Percentiles rank a stretch among this genome's conserved stretches.
These are phyloP conservation scores for Diplosphaera chodatii DNA, from an alignment of 139 green algal species.

Conservation along the genomic window DNA sequence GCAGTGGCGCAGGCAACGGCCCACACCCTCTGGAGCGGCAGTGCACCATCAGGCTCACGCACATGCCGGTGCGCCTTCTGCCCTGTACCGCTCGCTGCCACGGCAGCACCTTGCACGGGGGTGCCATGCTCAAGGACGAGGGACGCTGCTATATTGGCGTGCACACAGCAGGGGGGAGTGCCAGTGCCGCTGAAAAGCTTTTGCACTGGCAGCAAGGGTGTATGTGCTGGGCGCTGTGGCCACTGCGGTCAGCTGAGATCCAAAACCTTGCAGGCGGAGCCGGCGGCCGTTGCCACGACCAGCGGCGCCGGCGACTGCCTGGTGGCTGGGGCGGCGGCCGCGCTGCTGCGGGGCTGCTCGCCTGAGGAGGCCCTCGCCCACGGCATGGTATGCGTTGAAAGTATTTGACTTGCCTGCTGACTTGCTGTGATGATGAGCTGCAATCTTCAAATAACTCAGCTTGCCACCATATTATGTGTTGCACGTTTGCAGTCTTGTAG, in stretches of 20 bases:
- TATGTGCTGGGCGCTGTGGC: too few relatives aligned
- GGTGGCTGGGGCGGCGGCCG: conserved; percentile 39
- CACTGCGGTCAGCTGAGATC: too few relatives aligned
- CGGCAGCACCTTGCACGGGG: too few relatives aligned
- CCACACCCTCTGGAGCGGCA: background rate
- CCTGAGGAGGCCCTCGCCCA: conserved; percentile 19
- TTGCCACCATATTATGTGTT: background rate
- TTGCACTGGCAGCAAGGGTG: too few relatives aligned
- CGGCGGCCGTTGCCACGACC: conserved; percentile 41
- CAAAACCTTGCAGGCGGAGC: conserved; percentile 32
- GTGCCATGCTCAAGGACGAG: too few relatives aligned
- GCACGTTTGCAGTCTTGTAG: background rate
- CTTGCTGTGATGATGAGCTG: too few relatives aligned
- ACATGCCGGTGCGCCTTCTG: background rate
- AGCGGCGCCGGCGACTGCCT: conserved; percentile 55
- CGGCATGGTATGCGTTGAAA: conserved; percentile 19
- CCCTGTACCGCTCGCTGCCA: too few relatives aligned
- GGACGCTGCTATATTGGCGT: too few relatives aligned
- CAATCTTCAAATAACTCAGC: too few relatives aligned
- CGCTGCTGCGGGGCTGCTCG: conserved; percentile 18
- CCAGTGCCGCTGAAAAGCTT: too few relatives aligned
- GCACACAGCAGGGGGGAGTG: too few relatives aligned
- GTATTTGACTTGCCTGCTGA: too few relatives aligned
- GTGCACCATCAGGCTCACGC: background rate
- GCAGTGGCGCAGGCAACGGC: background rate